A percentile compares a stretch with the other conserved stretches of the same genome.
Conservation (phyloP, 345 rosid species). For the Heritiera fomes region DNA sequence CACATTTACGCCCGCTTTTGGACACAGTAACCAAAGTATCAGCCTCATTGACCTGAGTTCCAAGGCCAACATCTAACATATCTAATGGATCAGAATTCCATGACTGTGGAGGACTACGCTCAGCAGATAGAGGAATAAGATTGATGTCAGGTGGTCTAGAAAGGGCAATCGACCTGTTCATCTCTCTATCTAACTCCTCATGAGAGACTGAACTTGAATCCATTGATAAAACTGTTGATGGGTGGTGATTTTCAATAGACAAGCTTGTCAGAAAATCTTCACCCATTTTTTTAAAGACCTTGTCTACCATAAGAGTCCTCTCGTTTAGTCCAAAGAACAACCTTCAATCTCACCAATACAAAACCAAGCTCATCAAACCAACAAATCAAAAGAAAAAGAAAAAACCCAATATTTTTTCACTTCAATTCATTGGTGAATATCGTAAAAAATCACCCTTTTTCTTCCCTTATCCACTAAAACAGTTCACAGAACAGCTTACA, state of each 20-base stretch:
- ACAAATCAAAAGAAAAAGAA: no score
- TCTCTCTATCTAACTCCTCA: constrained; percentile 84
- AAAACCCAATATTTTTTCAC: neutral
- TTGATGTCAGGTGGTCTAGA: constrained; percentile 92
- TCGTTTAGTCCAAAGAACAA: neutral
- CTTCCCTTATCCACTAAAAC: neutral
- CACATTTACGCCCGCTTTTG: constrained; percentile 72
- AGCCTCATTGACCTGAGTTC: constrained; percentile 69
- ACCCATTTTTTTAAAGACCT: constrained; percentile 39
- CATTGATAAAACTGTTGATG: constrained; percentile 91
- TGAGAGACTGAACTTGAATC: constrained; percentile 90
- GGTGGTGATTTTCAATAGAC: constrained; percentile 91
- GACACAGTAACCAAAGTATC: constrained; percentile 66
- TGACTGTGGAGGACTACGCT: constrained; percentile 73
- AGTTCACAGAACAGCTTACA: neutral
- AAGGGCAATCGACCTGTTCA: constrained; percentile 75
- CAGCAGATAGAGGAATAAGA: constrained; percentile 73
- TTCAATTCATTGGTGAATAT: neutral
- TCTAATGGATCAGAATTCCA: constrained; percentile 65
- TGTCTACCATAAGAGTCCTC: neutral
- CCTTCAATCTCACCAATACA: neutral
- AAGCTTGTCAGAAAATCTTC: constrained; percentile 55
- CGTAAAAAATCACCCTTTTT: neutral
- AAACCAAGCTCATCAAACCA: constrained; percentile 5
- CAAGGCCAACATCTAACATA: constrained; percentile 76